These are phyloP conservation scores for Alternaria arbusti DNA, from an alignment of 2,329 filamentous ascomycete species.

Conservation along the genomic window DNA sequence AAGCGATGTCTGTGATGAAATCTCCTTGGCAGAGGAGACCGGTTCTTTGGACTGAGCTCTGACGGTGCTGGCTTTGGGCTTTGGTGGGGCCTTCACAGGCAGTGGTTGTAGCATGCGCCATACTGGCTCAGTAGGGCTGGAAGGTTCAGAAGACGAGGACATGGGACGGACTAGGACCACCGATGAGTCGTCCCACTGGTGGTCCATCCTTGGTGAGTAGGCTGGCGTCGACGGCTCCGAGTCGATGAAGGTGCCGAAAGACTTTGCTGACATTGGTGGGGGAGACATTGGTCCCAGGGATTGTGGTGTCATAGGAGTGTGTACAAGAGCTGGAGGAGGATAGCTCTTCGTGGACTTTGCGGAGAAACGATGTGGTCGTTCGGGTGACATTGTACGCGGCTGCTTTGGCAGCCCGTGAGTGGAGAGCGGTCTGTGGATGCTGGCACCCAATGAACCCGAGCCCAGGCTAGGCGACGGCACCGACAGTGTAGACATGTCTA, in stretches of 20 bases:
- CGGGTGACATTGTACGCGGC: conserved; percentile 34
- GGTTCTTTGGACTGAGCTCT: conserved; percentile 13
- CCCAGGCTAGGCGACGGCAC: conserved; percentile 31
- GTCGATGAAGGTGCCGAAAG: conserved; percentile 46
- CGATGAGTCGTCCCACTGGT: conserved; percentile 37
- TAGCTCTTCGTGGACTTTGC: conserved; percentile 27
- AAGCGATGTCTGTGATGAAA: conserved; percentile 6
- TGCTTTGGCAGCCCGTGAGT: conserved; percentile 44
- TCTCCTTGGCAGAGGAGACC: conserved; percentile 8
- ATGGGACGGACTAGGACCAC: conserved; percentile 37
- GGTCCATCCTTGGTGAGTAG: conserved; percentile 38
- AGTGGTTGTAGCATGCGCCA: conserved; percentile 43
- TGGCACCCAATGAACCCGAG: conserved; percentile 26
- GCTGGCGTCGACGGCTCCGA: conserved; percentile 48
- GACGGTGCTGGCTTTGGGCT: conserved; percentile 1
- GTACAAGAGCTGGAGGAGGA: conserved; percentile 20
- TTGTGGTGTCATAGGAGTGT: conserved; percentile 28
- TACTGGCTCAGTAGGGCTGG: conserved; percentile 37
- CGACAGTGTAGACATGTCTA: conserved; percentile 30
- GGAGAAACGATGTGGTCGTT: conserved; percentile 40
- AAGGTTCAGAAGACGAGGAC: conserved; percentile 32
- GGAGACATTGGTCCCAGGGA: conserved; percentile 36
- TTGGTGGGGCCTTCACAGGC: conserved; percentile 18
- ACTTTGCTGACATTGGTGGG: conserved; percentile 44
- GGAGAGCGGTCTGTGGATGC: conserved; percentile 37